Evolutionary conservation across 2,329 filamentous ascomycete genomes (phyloP).

Genomic region (Diaporthe velutina): DNA sequence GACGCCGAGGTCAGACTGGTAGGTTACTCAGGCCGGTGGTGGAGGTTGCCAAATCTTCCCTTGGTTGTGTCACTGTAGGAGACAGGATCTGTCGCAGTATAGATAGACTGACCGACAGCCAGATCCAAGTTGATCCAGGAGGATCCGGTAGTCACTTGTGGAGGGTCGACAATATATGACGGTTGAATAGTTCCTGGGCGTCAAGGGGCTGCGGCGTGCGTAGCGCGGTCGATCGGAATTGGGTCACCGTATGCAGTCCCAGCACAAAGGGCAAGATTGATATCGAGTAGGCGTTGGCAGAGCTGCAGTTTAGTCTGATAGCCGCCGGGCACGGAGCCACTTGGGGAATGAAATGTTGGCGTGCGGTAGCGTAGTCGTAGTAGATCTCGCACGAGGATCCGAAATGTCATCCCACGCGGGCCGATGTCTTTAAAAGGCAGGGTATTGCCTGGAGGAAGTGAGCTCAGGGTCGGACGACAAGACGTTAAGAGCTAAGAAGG

Average conservation of each 20-base stretch:
- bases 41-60: not conserved
- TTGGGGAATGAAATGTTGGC: constrained; percentile 17
- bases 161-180: constrained; percentile 8
- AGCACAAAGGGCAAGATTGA: constrained; percentile 22
- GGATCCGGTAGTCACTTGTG: constrained; percentile 1
- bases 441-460: constrained; percentile 19
- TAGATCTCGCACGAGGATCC: constrained; percentile 14
- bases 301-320: constrained; percentile 16
- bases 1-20: not conserved
- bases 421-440: constrained; percentile 31
- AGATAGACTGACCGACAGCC: not conserved
- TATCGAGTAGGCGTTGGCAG: constrained; percentile 6
- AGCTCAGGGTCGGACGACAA: constrained; percentile 32
- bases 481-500: constrained; percentile 45
- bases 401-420: constrained; percentile 40
- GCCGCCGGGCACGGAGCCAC: constrained; percentile 21
- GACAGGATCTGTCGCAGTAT: not conserved
- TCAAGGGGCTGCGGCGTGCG: constrained; percentile 24
- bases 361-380: constrained; percentile 30
- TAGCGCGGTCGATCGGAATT: constrained; percentile 13
- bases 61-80: not conserved
- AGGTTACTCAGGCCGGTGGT: not conserved
- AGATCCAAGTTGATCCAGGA: constrained; percentile 1
- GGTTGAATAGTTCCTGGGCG: not conserved
- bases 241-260: constrained; percentile 14